These are phyloP conservation scores for Pulveroboletus frians DNA, from an alignment of 768 basidiomycete genomes.

Conservation along the genomic window DNA sequence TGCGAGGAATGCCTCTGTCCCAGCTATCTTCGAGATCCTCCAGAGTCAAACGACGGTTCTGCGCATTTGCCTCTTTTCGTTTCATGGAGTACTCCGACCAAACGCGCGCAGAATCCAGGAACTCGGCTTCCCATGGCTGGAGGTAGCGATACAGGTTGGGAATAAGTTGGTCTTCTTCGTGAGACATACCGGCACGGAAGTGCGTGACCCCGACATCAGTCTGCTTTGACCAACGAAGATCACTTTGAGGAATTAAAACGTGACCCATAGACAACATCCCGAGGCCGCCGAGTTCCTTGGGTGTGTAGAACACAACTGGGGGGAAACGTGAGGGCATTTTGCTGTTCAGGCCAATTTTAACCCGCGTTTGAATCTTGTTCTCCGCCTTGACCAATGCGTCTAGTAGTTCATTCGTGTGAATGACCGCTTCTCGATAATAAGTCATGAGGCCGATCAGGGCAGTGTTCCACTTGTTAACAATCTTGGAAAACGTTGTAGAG, in stretches of 20 bases:
- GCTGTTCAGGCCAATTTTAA: constrained; percentile 98
- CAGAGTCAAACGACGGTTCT: constrained; percentile 92
- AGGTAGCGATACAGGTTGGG: constrained; percentile 96
- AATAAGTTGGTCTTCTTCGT: constrained; percentile 91
- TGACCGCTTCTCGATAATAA: constrained; percentile 96
- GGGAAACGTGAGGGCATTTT: constrained; percentile 99
- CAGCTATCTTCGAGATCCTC: constrained; percentile 98
- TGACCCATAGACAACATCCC: constrained; percentile 99
- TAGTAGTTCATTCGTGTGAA: constrained; percentile 93
- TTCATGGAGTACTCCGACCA: constrained; percentile 99
- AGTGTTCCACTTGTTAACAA: constrained; percentile 98
- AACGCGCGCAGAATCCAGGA: constrained; percentile 95
- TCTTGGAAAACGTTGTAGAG: constrained; percentile 97
- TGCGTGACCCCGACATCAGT: constrained; percentile 97
- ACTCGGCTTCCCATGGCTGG: constrained; percentile 97
- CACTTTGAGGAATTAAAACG: constrained; percentile 96
- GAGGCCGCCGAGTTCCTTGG: constrained; percentile 96
- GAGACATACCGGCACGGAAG: constrained; percentile 98
- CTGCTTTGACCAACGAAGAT: constrained; percentile 96
- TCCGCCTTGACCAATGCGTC: constrained; percentile 97
- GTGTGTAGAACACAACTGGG: constrained; percentile 92
- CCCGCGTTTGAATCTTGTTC: constrained; percentile 99
- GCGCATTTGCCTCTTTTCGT: constrained; percentile 98
- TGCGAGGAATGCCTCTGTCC: constrained; percentile 97
- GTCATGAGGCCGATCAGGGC: constrained; percentile 95